Percentiles rank a stretch among this genome's conserved stretches.
These are phyloP conservation scores for Dryadomyces quercivorus DNA, from an alignment of 2,329 filamentous ascomycete genomes.

Conservation along the genomic window DNA sequence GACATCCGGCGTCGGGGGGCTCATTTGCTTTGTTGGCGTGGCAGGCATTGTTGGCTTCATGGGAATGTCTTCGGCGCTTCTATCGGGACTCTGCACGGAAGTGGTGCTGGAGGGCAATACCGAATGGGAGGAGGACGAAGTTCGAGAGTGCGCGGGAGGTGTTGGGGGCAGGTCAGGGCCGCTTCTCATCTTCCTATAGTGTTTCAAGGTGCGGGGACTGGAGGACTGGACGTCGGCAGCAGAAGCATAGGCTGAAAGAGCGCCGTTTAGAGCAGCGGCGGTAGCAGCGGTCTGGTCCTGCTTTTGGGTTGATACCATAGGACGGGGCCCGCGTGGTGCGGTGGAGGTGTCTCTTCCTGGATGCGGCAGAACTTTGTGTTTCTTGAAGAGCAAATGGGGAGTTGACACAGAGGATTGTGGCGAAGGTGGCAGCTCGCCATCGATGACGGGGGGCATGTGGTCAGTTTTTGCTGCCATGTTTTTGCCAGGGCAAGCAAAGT, in stretches of 20 bases:
- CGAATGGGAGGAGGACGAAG: slow-evolving; percentile 39
- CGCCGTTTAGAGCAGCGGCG: slow-evolving; percentile 15
- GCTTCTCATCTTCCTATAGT: slow-evolving; percentile 27
- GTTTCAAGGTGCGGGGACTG: slow-evolving; percentile 27
- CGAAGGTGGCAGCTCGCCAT: neutral
- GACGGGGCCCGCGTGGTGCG: slow-evolving; percentile 5
- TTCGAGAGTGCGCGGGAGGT: slow-evolving; percentile 47
- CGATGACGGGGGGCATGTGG: neutral
- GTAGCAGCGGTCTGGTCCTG: slow-evolving; percentile 11
- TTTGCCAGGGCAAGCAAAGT: neutral
- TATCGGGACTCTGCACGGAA: slow-evolving; percentile 23
- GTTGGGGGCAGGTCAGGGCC: slow-evolving; percentile 48
- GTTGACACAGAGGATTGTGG: neutral
- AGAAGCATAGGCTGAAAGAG: slow-evolving; percentile 8
- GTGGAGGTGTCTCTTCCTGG: slow-evolving; percentile 18
- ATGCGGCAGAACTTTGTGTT: slow-evolving; percentile 26
- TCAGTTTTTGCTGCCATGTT: neutral
- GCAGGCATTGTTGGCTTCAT: slow-evolving; percentile 26
- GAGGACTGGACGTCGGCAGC: slow-evolving; percentile 20
- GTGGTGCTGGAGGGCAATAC: slow-evolving; percentile 29
- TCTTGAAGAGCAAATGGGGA: slow-evolving; percentile 18
- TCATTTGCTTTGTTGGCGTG: slow-evolving; percentile 53
- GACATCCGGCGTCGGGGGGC: slow-evolving; percentile 62
- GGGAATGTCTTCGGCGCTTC: slow-evolving; percentile 25
- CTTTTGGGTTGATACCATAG: slow-evolving; percentile 9